Conservation (phyloP, 2,329 filamentous ascomycete species). For the Elsinoe batatas region DNA sequence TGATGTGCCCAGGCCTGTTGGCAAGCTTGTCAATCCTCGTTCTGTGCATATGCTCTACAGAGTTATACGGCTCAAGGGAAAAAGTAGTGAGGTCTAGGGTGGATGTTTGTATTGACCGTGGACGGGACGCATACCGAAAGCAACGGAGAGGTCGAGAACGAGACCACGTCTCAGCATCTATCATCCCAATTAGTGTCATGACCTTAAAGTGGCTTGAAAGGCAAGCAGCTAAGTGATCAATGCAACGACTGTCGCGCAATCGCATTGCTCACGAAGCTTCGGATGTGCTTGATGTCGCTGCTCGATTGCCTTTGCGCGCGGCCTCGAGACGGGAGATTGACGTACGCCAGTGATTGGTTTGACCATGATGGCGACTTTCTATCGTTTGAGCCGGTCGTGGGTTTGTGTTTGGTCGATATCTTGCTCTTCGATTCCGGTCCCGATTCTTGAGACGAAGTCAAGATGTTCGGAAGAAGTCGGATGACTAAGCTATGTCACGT, state of each 20-base stretch:
- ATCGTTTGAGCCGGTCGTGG: not conserved
- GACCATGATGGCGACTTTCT: conserved; percentile 20
- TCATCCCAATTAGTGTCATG: not conserved
- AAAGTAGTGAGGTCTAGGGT: not conserved
- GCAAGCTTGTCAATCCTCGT: not conserved
- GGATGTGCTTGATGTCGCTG: not conserved
- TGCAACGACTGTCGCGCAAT: not conserved
- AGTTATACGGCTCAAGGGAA: not conserved
- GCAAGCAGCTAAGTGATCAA: too few relatives aligned
- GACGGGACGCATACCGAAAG: conserved; percentile 46
- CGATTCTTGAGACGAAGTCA: conserved; percentile 3
- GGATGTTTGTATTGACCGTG: not conserved
- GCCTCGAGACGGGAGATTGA: conserved; percentile 13
- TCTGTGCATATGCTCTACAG: not conserved
- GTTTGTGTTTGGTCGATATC: not conserved
- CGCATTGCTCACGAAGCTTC: not conserved
- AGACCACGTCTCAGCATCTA: conserved; percentile 58
- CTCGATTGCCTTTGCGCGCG: not conserved
- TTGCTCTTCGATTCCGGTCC: not conserved
- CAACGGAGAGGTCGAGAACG: conserved; percentile 57
- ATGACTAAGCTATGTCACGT: conserved; percentile 6
- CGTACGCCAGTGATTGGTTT: conserved; percentile 45
- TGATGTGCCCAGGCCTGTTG: conserved; percentile 50
- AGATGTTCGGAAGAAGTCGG: conserved; percentile 7
- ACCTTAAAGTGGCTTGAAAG: too few relatives aligned